Conservation (phyloP, 2,329 filamentous ascomycete genomes). For the Arthrobotrys megalospora region DNA sequence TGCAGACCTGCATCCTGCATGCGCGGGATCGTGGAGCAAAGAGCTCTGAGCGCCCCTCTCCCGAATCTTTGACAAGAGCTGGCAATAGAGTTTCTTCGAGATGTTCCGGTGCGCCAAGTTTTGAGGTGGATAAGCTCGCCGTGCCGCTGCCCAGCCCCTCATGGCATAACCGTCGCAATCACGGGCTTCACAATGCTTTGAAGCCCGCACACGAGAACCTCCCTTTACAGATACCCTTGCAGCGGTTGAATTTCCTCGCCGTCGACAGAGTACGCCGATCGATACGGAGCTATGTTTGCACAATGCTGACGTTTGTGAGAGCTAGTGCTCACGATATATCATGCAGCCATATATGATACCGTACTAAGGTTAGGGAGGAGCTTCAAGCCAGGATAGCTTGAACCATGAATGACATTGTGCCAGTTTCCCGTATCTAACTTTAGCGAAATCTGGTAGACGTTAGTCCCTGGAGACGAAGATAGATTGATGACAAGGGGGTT, state of each 20-base stretch:
- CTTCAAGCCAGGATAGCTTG: slow-evolving; percentile 16
- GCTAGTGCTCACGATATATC: slow-evolving; percentile 53
- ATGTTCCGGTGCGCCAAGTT: background rate
- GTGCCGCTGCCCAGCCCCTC: background rate
- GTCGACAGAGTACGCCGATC: slow-evolving; percentile 25
- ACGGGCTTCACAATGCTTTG: background rate
- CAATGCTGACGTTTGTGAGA: slow-evolving; percentile 27
- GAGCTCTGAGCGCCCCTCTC: slow-evolving; percentile 46
- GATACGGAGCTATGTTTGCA: slow-evolving; percentile 7
- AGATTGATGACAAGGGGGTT: slow-evolving; percentile 17
- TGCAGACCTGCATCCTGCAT: slow-evolving; percentile 45
- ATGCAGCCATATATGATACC: slow-evolving; percentile 21
- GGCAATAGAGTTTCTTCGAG: background rate
- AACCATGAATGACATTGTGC: slow-evolving; percentile 7
- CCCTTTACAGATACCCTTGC: slow-evolving; percentile 3
- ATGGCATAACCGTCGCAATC: slow-evolving; percentile 5
- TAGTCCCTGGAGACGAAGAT: slow-evolving; percentile 30
- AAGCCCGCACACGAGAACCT: slow-evolving; percentile 1
- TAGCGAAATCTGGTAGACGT: slow-evolving; percentile 41
- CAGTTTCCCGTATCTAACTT: slow-evolving; percentile 51
- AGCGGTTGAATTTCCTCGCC: slow-evolving; percentile 2
- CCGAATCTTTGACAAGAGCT: slow-evolving; percentile 5
- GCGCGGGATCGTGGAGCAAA: slow-evolving; percentile 37
- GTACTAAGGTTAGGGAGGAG: background rate
- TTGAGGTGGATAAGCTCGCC: slow-evolving; percentile 32